phyloP scores from a whole-genome alignment of 2,329 filamentous ascomycete species.

The Ilyonectria sp. region DNA sequence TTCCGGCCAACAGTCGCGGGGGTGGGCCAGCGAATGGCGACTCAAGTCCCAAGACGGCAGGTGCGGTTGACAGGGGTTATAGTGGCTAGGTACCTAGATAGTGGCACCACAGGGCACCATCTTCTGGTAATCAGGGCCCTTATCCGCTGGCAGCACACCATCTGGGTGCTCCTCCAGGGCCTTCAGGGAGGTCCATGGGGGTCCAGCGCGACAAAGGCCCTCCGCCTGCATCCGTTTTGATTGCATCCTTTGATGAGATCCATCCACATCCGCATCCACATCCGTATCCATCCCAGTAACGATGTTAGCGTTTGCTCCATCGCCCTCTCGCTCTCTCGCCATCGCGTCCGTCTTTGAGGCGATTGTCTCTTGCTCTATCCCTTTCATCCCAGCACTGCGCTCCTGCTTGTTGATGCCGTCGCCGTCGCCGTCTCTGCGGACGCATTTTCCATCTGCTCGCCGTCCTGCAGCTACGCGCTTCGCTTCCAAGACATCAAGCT shows the following conservation, averaged over 20 bases:
- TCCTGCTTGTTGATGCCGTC: background rate
- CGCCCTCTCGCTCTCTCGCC: background rate
- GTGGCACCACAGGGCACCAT: constrained; percentile 7
- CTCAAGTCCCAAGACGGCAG: background rate
- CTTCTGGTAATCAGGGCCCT: background rate
- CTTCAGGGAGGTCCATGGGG: background rate
- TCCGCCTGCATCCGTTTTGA: background rate
- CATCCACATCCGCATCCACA: constrained; percentile 22
- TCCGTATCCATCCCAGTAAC: constrained; percentile 16
- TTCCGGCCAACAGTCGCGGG: background rate
- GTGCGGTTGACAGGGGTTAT: constrained; percentile 8
- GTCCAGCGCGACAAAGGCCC: no score
- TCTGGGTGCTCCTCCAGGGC: background rate
- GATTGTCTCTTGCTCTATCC: background rate
- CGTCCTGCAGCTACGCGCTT: constrained; percentile 7
- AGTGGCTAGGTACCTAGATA: background rate
- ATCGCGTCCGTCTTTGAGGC: background rate
- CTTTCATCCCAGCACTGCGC: background rate
- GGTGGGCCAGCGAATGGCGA: constrained; percentile 15
- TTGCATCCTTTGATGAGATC: constrained; percentile 24
- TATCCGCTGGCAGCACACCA: constrained; percentile 8
- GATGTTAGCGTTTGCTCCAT: background rate
- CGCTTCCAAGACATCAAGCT: constrained; percentile 8
- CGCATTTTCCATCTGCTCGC: background rate
- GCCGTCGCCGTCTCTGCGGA: background rate